Base-by-base conservation (phyloP, 805 yeast species). In the Candida odintsovae region DNA sequence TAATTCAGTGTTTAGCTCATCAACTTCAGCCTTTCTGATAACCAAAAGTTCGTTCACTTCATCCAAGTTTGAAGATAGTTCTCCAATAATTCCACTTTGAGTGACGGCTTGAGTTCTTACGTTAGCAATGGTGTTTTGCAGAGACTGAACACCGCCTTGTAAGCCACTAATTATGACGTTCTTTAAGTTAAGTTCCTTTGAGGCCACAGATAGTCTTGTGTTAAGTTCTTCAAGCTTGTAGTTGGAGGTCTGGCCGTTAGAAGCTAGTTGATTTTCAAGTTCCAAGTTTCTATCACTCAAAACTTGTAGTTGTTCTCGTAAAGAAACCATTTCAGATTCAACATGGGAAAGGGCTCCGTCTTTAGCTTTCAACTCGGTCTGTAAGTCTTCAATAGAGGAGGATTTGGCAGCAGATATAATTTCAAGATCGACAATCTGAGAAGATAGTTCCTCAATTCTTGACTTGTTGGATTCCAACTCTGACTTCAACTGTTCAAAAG, bases 21-120 rank as follows among this genome's bases (percentile, higher is more conserved):
- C 53, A 36, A 60, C 62, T 40, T 61, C 65, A 3, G 62, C 62
- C 38, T 55, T 55, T 50, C 62, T 58, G 13, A 58, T 43, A 3
- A 51, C 44, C 39, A 59, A 42, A 0, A 50, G 38, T 21, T 61
- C 62, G 25, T 48, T 38, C 13, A 50, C 29, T 26, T 56, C 60
- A 3, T 23, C 31, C 6, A 43, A 5, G 22, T 41, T 15, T 6
- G 13, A 10, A 16, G 39, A 26, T 6, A 22, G 10, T 6, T 13
- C n/a, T 18, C 43, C 21, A 26, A 47, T 9, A n/a, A 23, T 4
- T 10, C 11, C 15, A 6, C 39, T 28, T 19, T 36, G 28, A 18
- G 40, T 22, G 12, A 7, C 23, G 19, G 43, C 19, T 18, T 46
- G 41, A 16, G 18, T 19, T 45, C 26, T 47, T 18, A 47, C 41